phyloP scores from a whole-genome alignment of 371 early-diverging fungal genomes.

The Mucor indicus region DNA sequence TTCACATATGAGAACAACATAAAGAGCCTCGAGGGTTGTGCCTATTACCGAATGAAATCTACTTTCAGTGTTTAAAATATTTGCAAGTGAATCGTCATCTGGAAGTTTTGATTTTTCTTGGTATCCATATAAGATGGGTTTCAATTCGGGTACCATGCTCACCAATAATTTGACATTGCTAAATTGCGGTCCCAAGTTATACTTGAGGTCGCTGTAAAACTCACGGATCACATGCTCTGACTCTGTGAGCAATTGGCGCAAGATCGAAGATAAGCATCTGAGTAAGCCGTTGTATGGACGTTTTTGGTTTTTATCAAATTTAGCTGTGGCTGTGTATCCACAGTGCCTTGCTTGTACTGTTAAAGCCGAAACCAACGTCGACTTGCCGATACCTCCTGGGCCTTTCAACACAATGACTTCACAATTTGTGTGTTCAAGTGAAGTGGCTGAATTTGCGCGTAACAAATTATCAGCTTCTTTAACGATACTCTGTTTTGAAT shows the following conservation, averaged over 20 bases:
- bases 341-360: slow-evolving; percentile 35
- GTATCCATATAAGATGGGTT: slow-evolving; percentile 28
- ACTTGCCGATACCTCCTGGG: slow-evolving; percentile 43
- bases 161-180: slow-evolving; percentile 35
- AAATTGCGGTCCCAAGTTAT: slow-evolving; percentile 41
- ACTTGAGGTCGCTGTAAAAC: slow-evolving; percentile 32
- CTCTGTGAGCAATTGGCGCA: slow-evolving; percentile 41
- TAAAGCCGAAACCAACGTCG: slow-evolving; percentile 30
- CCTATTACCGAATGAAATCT: slow-evolving; percentile 43
- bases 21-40: background rate
- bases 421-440: slow-evolving; percentile 13
- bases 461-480: slow-evolving; percentile 15
- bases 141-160: slow-evolving; percentile 43
- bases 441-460: slow-evolving; percentile 6
- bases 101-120: slow-evolving; percentile 11
- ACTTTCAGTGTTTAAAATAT: slow-evolving; percentile 28
- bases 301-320: slow-evolving; percentile 43
- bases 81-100: slow-evolving; percentile 27
- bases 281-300: slow-evolving; percentile 42
- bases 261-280: slow-evolving; percentile 35
- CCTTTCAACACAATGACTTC: slow-evolving; percentile 37
- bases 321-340: slow-evolving; percentile 42
- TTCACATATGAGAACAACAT: slow-evolving; percentile 1
- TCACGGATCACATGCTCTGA: slow-evolving; percentile 36
- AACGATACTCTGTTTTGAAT: slow-evolving; percentile 4